phyloP scores from a whole-genome alignment of 305 asterid species.

The Fraxinus sp. region DNA sequence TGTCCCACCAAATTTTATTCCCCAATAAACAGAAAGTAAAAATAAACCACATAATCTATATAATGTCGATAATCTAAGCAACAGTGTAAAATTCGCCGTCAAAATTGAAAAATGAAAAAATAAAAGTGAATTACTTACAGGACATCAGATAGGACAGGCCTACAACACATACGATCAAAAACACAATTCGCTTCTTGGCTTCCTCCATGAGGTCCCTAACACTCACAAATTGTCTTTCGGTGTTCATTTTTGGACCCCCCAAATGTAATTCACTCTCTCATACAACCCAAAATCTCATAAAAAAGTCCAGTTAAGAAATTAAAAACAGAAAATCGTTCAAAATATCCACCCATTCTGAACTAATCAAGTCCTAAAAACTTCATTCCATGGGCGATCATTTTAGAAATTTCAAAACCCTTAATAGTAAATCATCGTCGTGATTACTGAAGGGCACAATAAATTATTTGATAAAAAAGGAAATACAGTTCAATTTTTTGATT shows the following conservation, averaged over 20 bases:
- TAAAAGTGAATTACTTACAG: conserved; percentile 37
- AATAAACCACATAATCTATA: not conserved
- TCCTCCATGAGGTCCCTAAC: conserved; percentile 54
- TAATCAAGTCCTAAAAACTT: conserved; percentile 23
- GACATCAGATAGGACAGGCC: conserved; percentile 69
- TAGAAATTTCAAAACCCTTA: conserved; percentile 16
- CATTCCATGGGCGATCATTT: conserved; percentile 31
- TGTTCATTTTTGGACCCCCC: conserved; percentile 45
- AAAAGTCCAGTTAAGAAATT: conserved; percentile 18
- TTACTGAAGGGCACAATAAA: conserved; percentile 19
- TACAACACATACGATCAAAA: conserved; percentile 47
- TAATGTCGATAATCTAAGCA: not conserved
- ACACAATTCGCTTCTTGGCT: conserved; percentile 57
- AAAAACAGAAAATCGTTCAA: not conserved
- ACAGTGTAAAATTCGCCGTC: conserved; percentile 15
- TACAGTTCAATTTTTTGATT: conserved; percentile 11
- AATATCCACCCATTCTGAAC: not conserved
- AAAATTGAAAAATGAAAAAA: not conserved
- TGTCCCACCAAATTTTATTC: not conserved
- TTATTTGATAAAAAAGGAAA: conserved; percentile 21
- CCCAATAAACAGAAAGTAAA: not conserved
- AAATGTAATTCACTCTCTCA: conserved; percentile 21
- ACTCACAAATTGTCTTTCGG: conserved; percentile 37
- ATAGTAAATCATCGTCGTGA: conserved; percentile 2
- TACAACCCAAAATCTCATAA: conserved; percentile 27